Percentiles rank a stretch among this genome's conserved stretches.
Evolutionary conservation across 1,284 basidiomycete genomes (phyloP).

Genomic region (Mycena sp.): DNA sequence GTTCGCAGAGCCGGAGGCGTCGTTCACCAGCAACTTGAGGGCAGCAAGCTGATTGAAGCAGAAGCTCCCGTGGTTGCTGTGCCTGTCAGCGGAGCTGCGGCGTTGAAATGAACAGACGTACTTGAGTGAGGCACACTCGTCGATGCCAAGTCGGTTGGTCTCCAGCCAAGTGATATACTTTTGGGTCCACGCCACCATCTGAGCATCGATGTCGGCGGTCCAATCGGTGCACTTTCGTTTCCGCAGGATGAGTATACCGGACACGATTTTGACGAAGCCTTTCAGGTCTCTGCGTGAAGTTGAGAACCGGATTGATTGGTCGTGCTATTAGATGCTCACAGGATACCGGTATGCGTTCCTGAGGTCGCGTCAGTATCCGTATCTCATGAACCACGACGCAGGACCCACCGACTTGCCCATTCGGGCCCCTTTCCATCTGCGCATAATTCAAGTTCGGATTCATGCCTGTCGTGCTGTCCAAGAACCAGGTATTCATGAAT

Average conservation of each 20-base stretch:
- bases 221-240: constrained; percentile 60
- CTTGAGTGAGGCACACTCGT: constrained; percentile 35
- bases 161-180: constrained; percentile 66
- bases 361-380: not conserved
- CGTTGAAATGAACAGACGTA: not conserved
- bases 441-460: constrained; percentile 76
- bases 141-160: constrained; percentile 57
- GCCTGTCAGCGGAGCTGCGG: constrained; percentile 30
- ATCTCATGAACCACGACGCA: not conserved
- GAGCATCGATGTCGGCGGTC: constrained; percentile 60
- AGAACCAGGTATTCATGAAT: constrained; percentile 69
- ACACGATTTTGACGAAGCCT: constrained; percentile 68
- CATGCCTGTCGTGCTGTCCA: constrained; percentile 66
- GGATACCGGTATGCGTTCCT: constrained; percentile 58
- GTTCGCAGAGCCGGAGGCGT: constrained; percentile 50
- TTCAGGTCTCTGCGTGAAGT: constrained; percentile 61
- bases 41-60: constrained; percentile 61
- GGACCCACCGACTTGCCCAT: constrained; percentile 48
- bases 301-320: constrained; percentile 38
- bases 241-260: constrained; percentile 65
- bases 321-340: constrained; percentile 51
- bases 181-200: constrained; percentile 62
- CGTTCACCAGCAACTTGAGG: constrained; percentile 56
- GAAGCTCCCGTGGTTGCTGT: constrained; percentile 70
- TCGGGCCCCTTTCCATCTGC: constrained; percentile 71